Evolutionary conservation across 257 asterid species (phyloP), one percentile per base, ranked within the genome.

Genomic region (Nicotiana noctiflora): DNA sequence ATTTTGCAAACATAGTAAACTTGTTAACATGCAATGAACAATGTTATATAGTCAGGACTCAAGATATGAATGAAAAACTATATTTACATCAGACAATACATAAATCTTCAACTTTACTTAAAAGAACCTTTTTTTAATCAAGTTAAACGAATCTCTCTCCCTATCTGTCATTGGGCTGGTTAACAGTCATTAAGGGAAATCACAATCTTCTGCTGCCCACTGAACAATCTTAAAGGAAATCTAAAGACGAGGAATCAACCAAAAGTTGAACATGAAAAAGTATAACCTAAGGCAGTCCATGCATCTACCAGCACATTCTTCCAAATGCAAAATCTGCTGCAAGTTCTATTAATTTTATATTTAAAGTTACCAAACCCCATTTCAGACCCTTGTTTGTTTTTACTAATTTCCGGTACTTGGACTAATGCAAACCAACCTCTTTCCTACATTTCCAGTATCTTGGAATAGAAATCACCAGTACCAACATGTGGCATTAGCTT

Each of bases 1-100:
- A 95, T 84, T 1, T 98, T 74, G 78, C 90, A 91, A 87, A 87
- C 83, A 60, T 66, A 63, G 4, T 49, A 72, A 31, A 79, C 25
- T 19, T 59, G 65, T 18, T 84, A 44, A 60, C 70, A 19, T 59
- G 31, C 2, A 19, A 59, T 21, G 11, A 0, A 19, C 9, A 0
- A 19, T 21, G 29, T n/a, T 59, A 27, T 8, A 59, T 9, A 19
- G 31, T 19, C 65, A 23, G 8, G 32, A 60, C 65, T 60, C 14
- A 1, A 60, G 66, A 60, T 23, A 60, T 10, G 5, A 60, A 11
- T 21, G 66, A 15, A 23, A 51, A 51, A 51, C 18, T 51, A 10
- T 11, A 11, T 10, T 49, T 49, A 49, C 55, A 51, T 11, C 56
- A 51, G 17, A 1, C 1, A 51, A 11, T 51, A 51, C 17, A 51